Evolutionary conservation across 2,329 filamentous ascomycete species (phyloP).

Genomic region (Alternaria viburni): DNA sequence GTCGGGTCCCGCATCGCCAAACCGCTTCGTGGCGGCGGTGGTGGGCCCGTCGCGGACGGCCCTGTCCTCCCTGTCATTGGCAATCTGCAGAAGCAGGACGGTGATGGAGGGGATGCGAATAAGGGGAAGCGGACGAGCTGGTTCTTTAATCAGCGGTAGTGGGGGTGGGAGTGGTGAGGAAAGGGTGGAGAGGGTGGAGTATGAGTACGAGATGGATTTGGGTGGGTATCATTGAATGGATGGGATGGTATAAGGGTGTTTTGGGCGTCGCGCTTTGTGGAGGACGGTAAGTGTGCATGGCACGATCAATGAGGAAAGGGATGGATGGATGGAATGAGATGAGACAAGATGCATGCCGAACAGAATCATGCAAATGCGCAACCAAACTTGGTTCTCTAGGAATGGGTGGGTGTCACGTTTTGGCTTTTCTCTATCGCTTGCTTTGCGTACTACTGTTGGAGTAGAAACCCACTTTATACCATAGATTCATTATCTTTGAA

Average conservation of each 20-base stretch:
- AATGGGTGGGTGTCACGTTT: neutral
- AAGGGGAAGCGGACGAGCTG: conserved; percentile 72
- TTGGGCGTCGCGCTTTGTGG: neutral
- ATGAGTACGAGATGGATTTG: neutral
- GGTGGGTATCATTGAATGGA: neutral
- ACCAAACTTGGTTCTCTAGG: no score
- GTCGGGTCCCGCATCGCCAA: conserved; percentile 66
- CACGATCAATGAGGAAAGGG: neutral
- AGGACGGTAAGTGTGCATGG: neutral
- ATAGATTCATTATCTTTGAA: conserved; percentile 10
- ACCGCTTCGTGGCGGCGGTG: conserved; percentile 61
- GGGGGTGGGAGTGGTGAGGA: neutral
- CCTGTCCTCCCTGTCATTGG: conserved; percentile 52
- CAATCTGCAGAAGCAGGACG: conserved; percentile 59
- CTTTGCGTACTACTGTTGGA: neutral
- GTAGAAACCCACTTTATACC: conserved; percentile 6
- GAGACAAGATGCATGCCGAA: neutral
- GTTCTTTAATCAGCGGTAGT: conserved; percentile 65
- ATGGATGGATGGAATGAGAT: neutral
- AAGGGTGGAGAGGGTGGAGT: neutral
- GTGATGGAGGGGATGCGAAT: conserved; percentile 55
- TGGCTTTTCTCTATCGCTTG: neutral
- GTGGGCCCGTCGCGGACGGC: conserved; percentile 46
- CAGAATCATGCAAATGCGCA: neutral
- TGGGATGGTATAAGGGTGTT: neutral